Percentiles rank a stretch among this genome's conserved stretches.
Conservation (phyloP, 2,329 filamentous ascomycete species). For the Dothideomycetidae sp. region DNA sequence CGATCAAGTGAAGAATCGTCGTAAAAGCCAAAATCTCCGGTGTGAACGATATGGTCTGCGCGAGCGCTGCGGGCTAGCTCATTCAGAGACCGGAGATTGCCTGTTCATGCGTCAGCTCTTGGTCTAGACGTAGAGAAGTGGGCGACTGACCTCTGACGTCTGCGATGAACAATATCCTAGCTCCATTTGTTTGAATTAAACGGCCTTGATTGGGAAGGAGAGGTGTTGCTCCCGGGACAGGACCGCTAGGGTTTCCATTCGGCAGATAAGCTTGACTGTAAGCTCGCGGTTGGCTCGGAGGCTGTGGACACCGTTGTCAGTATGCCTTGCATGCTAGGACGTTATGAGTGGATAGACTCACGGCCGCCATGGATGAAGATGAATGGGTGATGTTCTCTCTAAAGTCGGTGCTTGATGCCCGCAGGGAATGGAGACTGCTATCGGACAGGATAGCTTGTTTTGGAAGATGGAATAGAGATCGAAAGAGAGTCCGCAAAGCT, state of each 20-base stretch:
- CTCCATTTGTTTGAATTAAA: constrained; percentile 35
- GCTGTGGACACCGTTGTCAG: constrained; percentile 27
- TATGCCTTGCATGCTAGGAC: not conserved
- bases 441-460: too few species aligned
- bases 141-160: constrained; percentile 31
- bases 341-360: not conserved
- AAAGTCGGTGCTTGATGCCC: too few species aligned
- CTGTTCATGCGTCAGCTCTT: constrained; percentile 34
- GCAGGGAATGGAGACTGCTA: too few species aligned
- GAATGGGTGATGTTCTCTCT: too few species aligned
- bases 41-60: constrained; percentile 96
- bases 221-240: constrained; percentile 30
- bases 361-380: constrained; percentile 8
- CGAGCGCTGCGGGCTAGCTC: constrained; percentile 88
- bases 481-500: constrained; percentile 1
- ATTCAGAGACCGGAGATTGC: constrained; percentile 89
- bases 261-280: constrained; percentile 35
- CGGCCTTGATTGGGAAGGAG: constrained; percentile 40
- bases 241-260: constrained; percentile 29
- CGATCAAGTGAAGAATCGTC: constrained; percentile 89
- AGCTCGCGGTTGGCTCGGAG: constrained; percentile 36
- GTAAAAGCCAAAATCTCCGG: constrained; percentile 98
- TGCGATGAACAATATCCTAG: constrained; percentile 37
- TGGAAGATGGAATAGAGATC: constrained; percentile 1
- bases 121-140: constrained; percentile 1